Evolutionary conservation across 2,329 filamentous ascomycete genomes (phyloP), one percentile per base, ranked within the genome.

Genomic region (Herpotrichia juniperi): DNA sequence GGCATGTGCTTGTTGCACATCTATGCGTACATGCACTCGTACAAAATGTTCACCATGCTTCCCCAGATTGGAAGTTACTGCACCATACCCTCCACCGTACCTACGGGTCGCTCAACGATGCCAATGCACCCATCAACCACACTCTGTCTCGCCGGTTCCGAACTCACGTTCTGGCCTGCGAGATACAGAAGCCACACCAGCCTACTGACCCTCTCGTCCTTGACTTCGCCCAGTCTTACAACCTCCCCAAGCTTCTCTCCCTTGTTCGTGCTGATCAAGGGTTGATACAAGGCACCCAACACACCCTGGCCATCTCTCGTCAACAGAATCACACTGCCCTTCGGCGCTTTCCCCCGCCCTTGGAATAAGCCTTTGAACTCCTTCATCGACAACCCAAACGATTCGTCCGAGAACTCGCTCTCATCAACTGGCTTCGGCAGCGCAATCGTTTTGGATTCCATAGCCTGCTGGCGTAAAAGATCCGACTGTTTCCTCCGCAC

Each of bases 171-270:
- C 71, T 85, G 89, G 0, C 94, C 94, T 4, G 86, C 91, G 26
- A 99, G 79, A 74, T 96, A 99, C 61, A 93, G 89, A 69, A 97
- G 76, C 93, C 93, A 97, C 19, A 97, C 77, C 53, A 93, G 77
- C 51, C 90, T 84, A 50, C 89, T 88, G 11, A 99, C 79, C 48
- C 93, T 81, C 77, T 94, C 90, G 67, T 97, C 94, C 0, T 74
- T 64, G 1, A 97, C 86, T 0, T 81, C 78, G 1, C 94, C 94
- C 61, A 97, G 71, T 70, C 72, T 82, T 71, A 78, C 80, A 74
- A 81, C 68, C 30, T 75, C 69, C 32, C 78, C 74, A 56, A 73
- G 66, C 12, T 76, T 74, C 31, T 79, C 79, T 4, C 71, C 64
- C 40, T 69, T 66, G 17, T 51, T 64, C 63, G 62, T 72, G 12